A percentile compares a stretch with the other conserved stretches of the same genome.
These are phyloP conservation scores for Voacanga thouarsii DNA, from an alignment of 257 asterid genomes.

Conservation along the genomic window DNA sequence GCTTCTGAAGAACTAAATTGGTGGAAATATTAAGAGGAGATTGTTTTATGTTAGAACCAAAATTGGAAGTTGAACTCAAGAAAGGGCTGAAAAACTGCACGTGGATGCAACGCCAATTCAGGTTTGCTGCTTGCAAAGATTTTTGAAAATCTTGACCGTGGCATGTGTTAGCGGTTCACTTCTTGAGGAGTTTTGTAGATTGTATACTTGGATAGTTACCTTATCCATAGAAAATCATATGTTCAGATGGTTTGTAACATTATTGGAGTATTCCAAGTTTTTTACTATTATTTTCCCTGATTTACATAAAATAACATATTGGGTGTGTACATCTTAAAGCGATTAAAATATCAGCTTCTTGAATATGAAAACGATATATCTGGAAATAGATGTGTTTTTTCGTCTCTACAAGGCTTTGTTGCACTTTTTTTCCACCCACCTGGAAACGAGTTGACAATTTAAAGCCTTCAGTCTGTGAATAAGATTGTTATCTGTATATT, in stretches of 20 bases:
- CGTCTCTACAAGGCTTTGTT: no score
- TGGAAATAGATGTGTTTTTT: no score
- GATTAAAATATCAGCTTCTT: no score
- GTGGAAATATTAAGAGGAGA: not conserved
- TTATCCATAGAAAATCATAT: not conserved
- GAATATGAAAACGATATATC: no score
- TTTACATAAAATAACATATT: not conserved
- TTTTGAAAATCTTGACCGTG: not conserved
- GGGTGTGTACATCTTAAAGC: no score
- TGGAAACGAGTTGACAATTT: not conserved
- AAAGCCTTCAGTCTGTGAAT: not conserved
- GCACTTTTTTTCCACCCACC: not conserved
- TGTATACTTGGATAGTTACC: not conserved
- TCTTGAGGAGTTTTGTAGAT: not conserved
- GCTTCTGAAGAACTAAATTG: not conserved
- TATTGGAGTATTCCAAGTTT: no score
- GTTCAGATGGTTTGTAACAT: not conserved
- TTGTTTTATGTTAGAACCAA: no score
- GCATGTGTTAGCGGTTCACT: not conserved
- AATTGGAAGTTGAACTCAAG: no score
- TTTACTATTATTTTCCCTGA: not conserved
- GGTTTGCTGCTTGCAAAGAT: not conserved
- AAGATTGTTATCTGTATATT: not conserved
- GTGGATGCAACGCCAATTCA: not conserved
- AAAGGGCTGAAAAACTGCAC: not conserved